These are phyloP conservation scores for Erodium maritimum DNA, from an alignment of 345 rosid genomes.

Conservation along the genomic window DNA sequence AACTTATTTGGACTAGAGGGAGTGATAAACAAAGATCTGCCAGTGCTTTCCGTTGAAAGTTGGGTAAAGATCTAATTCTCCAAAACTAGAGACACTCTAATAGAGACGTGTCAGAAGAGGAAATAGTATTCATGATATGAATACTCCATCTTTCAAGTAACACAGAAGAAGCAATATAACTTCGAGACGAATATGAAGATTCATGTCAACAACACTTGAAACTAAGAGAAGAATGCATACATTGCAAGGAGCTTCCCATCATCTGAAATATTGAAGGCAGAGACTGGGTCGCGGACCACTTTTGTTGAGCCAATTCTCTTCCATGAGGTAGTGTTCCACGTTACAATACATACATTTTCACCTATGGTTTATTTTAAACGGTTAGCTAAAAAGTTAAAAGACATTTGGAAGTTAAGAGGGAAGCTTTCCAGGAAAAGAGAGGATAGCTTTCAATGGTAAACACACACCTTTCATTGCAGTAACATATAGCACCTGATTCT, in stretches of 20 bases:
- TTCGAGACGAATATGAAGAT: neutral
- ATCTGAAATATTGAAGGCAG: slow-evolving; percentile 66
- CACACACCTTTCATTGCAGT: slow-evolving; percentile 69
- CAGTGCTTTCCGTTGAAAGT: too few relatives aligned
- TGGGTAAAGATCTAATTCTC: too few relatives aligned
- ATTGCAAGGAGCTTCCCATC: slow-evolving; percentile 75
- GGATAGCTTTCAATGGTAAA: neutral
- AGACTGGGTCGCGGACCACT: slow-evolving; percentile 38
- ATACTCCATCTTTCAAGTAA: neutral
- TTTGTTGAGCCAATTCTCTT: slow-evolving; percentile 42
- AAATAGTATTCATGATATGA: neutral
- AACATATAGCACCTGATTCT: slow-evolving; percentile 40
- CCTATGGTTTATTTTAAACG: slow-evolving; percentile 20
- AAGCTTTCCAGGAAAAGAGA: neutral
- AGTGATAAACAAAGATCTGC: too few relatives aligned
- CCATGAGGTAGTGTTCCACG: slow-evolving; percentile 67
- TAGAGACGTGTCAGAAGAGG: neutral
- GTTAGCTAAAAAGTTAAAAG: slow-evolving; percentile 5
- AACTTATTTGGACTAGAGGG: too few relatives aligned
- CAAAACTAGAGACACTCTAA: neutral
- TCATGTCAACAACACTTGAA: neutral
- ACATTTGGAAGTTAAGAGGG: neutral
- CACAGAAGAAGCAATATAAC: neutral
- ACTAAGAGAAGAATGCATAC: slow-evolving; percentile 23
- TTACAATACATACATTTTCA: slow-evolving; percentile 53